phyloP scores from a whole-genome alignment of 2,329 filamentous ascomycete genomes.

The Acephala macrosclerotiorum region DNA sequence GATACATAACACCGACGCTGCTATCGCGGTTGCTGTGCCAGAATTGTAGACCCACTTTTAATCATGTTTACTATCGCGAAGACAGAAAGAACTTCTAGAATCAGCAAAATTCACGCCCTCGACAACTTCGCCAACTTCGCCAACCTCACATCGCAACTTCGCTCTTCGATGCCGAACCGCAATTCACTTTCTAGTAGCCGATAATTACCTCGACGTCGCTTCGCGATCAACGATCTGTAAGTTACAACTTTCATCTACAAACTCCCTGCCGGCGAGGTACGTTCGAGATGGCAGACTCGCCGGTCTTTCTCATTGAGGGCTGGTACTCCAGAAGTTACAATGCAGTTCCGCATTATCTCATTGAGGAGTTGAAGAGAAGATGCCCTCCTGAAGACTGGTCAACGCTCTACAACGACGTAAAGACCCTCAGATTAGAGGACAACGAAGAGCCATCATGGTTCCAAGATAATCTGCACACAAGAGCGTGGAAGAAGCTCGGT shows the following conservation, averaged over 20 bases:
- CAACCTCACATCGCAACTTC: neutral
- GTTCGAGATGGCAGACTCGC: neutral
- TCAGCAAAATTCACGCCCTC: neutral
- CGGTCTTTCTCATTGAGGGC: neutral
- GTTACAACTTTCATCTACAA: neutral
- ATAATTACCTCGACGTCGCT: neutral
- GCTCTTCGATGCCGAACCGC: constrained; percentile 1
- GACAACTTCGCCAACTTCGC: neutral
- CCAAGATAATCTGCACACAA: neutral
- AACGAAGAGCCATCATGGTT: neutral
- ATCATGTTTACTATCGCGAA: constrained; percentile 18
- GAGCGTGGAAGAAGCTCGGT: neutral
- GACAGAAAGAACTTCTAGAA: neutral
- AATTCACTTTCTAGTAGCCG: neutral
- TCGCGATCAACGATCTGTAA: neutral
- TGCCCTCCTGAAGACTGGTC: neutral
- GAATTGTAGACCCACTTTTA: neutral
- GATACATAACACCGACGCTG: neutral
- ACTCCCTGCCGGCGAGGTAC: neutral
- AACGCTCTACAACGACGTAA: neutral
- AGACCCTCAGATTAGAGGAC: neutral
- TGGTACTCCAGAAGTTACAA: neutral
- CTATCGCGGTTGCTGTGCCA: constrained; percentile 19
- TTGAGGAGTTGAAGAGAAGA: neutral
- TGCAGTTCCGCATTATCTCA: neutral